Evolutionary conservation across 139 green algal species (phyloP), one percentile per base, ranked within the genome.

Genomic region (Penium margaritaceum): DNA sequence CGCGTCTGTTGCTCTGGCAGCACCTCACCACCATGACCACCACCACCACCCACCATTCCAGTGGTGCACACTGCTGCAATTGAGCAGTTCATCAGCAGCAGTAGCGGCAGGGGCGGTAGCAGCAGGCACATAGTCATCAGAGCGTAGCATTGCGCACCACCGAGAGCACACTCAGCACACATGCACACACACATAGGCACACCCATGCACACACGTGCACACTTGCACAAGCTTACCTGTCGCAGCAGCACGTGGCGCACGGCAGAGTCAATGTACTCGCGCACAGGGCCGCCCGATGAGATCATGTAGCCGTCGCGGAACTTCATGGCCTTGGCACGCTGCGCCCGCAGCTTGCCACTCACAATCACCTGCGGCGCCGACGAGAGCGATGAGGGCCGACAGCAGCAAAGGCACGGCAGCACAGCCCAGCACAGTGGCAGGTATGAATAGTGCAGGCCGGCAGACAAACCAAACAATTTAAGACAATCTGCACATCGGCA

Each of bases 321-420:
- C 89, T 99, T 99, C 95, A 99, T 99, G 76, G 80, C 78, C 91
- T 99, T 99, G 81, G 94, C 95, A 87, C 95, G 90, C 82, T 92
- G 86, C 5, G 93, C 95, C 19, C 95, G 87, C 33, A 99, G 86
- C 89, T 99, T 99, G 83, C 95, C 95, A 33, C 84, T 91, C 29
- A 99, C 95, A 78, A 99, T 95, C 37, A 99, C 72, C 72, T 79
- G 72, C 62, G 67, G 1, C 5, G 0, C 14, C 12, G 0, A 5
- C 24, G 51, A 24, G 51, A 24, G 30, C 24, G 0, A n/a, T n/a
- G n/a, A n/a, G n/a, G n/a, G n/a, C n/a, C n/a, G n/a, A n/a, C n/a
- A n/a, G n/a, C n/a, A n/a, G n/a, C n/a, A n/a, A n/a, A n/a, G n/a
- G n/a, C n/a, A n/a, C n/a, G n/a, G n/a, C n/a, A n/a, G n/a, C n/a